phyloP scores from a whole-genome alignment of 2,329 filamentous ascomycete species.

The Aspergillus calidoustus region DNA sequence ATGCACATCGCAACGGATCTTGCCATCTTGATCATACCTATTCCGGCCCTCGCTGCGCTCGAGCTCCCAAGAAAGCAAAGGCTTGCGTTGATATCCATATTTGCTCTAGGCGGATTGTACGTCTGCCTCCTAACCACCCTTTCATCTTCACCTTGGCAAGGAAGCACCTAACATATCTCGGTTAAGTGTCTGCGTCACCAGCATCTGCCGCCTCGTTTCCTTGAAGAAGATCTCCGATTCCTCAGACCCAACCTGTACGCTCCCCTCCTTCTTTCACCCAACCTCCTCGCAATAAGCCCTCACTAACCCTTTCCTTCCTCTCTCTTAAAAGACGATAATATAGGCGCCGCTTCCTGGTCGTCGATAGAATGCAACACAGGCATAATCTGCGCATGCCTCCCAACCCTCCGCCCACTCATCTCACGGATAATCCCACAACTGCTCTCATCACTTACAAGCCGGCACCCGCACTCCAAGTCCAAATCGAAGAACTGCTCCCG shows the following conservation, averaged over 20 bases:
- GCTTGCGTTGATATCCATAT: slow-evolving; percentile 46
- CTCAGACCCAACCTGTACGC: slow-evolving; percentile 40
- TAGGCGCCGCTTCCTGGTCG: slow-evolving; percentile 43
- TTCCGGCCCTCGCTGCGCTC: slow-evolving; percentile 47
- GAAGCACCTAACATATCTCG: neutral
- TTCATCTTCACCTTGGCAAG: neutral
- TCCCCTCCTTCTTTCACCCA: neutral
- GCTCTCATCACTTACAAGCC: slow-evolving; percentile 32
- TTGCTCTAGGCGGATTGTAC: slow-evolving; percentile 46
- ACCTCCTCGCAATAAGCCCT: neutral
- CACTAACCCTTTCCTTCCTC: slow-evolving; percentile 12
- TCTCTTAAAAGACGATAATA: slow-evolving; percentile 35
- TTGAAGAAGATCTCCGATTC: slow-evolving; percentile 40
- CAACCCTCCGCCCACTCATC: slow-evolving; percentile 43
- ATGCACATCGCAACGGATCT: slow-evolving; percentile 53
- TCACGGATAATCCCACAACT: slow-evolving; percentile 35
- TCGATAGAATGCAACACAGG: slow-evolving; percentile 46
- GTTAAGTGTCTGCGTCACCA: slow-evolving; percentile 40
- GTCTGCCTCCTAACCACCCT: neutral
- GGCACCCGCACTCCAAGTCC: slow-evolving; percentile 20
- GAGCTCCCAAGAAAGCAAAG: slow-evolving; percentile 50
- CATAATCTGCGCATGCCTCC: slow-evolving; percentile 49
- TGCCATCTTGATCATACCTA: slow-evolving; percentile 49
- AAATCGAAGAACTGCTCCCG: slow-evolving; percentile 20
- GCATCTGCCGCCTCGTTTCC: slow-evolving; percentile 37